Percentiles rank a stretch among this genome's conserved stretches.
These are phyloP conservation scores for Plasmodium vivax DNA, from an alignment of 169 alveolate species.

Conservation along the genomic window DNA sequence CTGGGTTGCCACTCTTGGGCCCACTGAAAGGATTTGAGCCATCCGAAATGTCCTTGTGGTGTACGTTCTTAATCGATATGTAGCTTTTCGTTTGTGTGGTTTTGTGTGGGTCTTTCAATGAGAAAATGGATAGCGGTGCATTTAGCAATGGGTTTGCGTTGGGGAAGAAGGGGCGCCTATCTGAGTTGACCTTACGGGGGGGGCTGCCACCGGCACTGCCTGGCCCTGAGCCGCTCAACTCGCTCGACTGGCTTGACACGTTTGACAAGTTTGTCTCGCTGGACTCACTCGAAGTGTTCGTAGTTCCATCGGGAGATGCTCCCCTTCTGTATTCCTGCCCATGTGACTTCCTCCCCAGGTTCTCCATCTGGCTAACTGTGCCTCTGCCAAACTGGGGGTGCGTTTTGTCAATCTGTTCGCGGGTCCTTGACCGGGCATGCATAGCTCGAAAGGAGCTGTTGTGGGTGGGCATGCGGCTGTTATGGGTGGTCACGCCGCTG, in stretches of 20 bases:
- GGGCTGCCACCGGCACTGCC: background rate
- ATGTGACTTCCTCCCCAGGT: background rate
- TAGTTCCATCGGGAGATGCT: background rate
- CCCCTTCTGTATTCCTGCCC: background rate
- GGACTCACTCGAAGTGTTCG: background rate
- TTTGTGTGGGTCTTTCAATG: background rate
- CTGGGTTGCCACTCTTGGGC: background rate
- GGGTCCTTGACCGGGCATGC: background rate
- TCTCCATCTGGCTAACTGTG: background rate
- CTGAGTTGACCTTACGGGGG: background rate
- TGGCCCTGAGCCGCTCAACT: background rate
- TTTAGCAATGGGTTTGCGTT: background rate
- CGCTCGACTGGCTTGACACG: background rate
- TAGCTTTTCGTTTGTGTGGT: background rate
- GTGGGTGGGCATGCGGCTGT: too few relatives aligned
- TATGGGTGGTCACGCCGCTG: too few relatives aligned
- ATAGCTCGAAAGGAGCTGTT: background rate
- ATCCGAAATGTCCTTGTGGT: background rate
- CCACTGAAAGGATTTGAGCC: background rate
- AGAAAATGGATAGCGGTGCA: background rate
- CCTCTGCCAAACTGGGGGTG: background rate
- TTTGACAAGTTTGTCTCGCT: background rate
- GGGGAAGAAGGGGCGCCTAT: background rate
- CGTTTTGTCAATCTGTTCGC: background rate
- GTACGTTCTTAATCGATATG: background rate